Base-by-base conservation (phyloP, 2,329 filamentous ascomycete genomes). In the Aspergillus tanneri region DNA sequence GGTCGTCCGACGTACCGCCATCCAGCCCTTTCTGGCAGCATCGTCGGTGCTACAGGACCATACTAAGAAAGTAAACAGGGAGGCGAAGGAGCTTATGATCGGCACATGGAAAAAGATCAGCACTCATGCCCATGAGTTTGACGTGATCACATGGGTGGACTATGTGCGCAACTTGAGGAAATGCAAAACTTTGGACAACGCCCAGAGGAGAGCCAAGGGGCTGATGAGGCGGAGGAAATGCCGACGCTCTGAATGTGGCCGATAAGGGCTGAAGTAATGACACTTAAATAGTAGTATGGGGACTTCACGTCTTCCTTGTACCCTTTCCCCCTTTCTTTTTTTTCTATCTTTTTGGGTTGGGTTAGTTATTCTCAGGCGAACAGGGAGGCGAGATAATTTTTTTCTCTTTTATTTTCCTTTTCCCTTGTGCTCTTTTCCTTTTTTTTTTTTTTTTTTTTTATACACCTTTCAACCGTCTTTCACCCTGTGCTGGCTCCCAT, bases 141-240 rank as follows among this genome's bases (percentile, higher is more conserved):
- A 65, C 32, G 44, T 65, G 23, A 48, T 42, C 12, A 49, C 49
- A 6, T 46, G 70, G 53, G 56, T 59, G 50, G 58, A 62, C 38
- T 55, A 58, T 47, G 40, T 68, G 9, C 64, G 62, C 27, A 60
- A 59, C 30, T 54, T 54, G 11, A 57, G 56, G 24, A 65, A 61
- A 41, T 63, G 55, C 28, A 58, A 60, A 30, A 49, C 65, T 14
- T 50, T 72, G 36, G 63, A 60, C 38, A 62, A 54, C 25, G 69
- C 69, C 32, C 70, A 72, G 39, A 62, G 58, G 41, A 61, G 61
- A 35, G 70, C 67, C 18, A 63, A 60, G 35, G 47, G 57, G 30
- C 40, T 71, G 40, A 47, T 67, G 46, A 60, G 56, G 43, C 53
- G 57, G n/a, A 57, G 52, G 44, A 36, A 49, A 6, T 48, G 50